phyloP scores from a whole-genome alignment of 225 moss, liverwort and hornwort genomes.

The Pseudoscleropodium purum region DNA sequence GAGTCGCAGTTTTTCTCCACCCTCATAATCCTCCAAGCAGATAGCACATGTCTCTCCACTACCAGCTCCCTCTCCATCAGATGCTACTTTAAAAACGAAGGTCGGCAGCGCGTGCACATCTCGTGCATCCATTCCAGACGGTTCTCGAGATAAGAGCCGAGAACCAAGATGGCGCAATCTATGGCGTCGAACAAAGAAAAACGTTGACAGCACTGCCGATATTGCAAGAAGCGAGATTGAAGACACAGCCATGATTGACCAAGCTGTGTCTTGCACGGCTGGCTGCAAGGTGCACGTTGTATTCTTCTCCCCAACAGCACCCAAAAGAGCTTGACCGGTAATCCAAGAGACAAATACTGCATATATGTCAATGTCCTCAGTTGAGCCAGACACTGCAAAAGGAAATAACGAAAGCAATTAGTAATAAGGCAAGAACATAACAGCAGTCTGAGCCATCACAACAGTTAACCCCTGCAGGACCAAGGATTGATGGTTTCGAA shows the following conservation, averaged over 20 bases:
- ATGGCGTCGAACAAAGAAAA: conserved; percentile 95
- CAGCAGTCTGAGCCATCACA: background rate
- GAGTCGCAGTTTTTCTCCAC: conserved; percentile 77
- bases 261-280: conserved; percentile 86
- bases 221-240: conserved; percentile 90
- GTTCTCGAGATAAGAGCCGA: conserved; percentile 59
- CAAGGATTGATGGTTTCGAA: background rate
- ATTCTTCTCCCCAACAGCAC: conserved; percentile 58
- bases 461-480: background rate
- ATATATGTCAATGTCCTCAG: conserved; percentile 60
- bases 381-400: conserved; percentile 80
- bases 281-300: conserved; percentile 73
- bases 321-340: conserved; percentile 73
- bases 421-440: background rate
- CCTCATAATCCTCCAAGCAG: conserved; percentile 93
- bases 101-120: conserved; percentile 81
- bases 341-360: conserved; percentile 83
- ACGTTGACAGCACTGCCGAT: conserved; percentile 81
- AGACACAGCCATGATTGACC: conserved; percentile 98
- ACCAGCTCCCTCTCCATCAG: conserved; percentile 49
- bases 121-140: conserved; percentile 70
- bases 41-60: conserved; percentile 91
- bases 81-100: conserved; percentile 61
- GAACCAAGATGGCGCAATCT: conserved; percentile 72
- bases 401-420: background rate